Conservation (phyloP, 345 rosid genomes). For the Raphanus sativus region DNA sequence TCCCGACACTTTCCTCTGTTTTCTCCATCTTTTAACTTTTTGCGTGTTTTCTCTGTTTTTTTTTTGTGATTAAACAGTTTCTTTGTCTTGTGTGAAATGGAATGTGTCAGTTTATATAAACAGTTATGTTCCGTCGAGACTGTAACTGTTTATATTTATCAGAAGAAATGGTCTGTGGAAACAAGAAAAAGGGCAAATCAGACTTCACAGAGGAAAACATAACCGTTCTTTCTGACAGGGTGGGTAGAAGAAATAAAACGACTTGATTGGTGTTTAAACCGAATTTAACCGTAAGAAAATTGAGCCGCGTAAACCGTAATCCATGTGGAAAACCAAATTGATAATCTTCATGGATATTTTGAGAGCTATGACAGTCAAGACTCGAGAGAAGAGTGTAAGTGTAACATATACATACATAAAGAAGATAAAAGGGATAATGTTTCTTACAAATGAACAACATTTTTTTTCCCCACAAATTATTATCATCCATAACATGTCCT, state of each 20-base stretch:
- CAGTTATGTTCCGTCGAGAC: neutral
- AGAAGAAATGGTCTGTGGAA: neutral
- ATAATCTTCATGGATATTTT: too few species aligned
- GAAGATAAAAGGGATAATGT: too few species aligned
- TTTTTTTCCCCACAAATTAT: too few species aligned
- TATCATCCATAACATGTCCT: too few species aligned
- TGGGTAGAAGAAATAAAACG: neutral
- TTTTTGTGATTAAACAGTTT: neutral
- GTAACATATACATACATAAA: too few species aligned
- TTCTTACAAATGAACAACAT: too few species aligned
- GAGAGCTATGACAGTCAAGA: too few species aligned
- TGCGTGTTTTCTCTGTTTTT: neutral
- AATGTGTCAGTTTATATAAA: neutral
- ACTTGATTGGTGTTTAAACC: neutral
- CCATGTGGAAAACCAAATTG: neutral
- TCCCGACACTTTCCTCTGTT: slow-evolving; percentile 16
- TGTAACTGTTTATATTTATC: neutral
- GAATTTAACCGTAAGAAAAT: neutral
- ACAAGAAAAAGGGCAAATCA: neutral
- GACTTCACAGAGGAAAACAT: neutral
- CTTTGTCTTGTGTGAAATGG: neutral
- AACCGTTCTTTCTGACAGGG: neutral
- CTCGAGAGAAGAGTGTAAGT: too few species aligned
- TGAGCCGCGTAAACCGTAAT: neutral
- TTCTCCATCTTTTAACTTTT: neutral